Percentiles rank a stretch among this genome's conserved stretches.
phyloP scores from a whole-genome alignment of 495 filamentous ascomycete species.

The Tuber brumale region DNA sequence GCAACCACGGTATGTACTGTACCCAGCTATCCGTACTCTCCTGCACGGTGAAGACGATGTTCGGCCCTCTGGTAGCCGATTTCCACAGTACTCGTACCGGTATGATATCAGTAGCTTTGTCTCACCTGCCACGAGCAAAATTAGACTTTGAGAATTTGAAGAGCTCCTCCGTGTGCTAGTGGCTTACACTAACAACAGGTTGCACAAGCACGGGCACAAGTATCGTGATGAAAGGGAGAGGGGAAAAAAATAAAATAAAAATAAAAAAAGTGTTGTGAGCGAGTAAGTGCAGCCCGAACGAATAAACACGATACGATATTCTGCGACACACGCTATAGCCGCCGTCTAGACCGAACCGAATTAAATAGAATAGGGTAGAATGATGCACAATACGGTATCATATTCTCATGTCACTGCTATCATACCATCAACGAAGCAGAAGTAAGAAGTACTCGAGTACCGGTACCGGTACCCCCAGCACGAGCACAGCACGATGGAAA shows the following conservation, averaged over 20 bases:
- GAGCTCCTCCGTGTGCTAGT: not conserved
- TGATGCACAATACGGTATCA: not conserved
- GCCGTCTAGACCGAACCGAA: not conserved
- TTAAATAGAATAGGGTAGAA: not conserved
- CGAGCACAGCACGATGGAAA: not conserved
- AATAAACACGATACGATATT: not conserved
- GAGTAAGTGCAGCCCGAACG: not conserved
- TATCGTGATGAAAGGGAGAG: not conserved
- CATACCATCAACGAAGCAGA: not conserved
- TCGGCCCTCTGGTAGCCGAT: not conserved
- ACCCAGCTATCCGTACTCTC: not conserved
- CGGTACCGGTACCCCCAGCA: not conserved
- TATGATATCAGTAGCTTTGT: no score
- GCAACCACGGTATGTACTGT: no score
- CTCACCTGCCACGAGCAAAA: not conserved
- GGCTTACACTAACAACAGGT: not conserved
- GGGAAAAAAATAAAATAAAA: not conserved
- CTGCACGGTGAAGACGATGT: not conserved
- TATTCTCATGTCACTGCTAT: not conserved
- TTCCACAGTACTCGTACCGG: not conserved
- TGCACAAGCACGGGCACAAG: not conserved
- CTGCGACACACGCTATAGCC: not conserved
- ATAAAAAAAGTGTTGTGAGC: not conserved
- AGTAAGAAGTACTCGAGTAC: no score
- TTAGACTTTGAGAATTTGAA: not conserved